A percentile compares a stretch with the other conserved stretches of the same genome.
Conservation (phyloP, 768 basidiomycete species). For the Pleurotus salmoneostramineus region DNA sequence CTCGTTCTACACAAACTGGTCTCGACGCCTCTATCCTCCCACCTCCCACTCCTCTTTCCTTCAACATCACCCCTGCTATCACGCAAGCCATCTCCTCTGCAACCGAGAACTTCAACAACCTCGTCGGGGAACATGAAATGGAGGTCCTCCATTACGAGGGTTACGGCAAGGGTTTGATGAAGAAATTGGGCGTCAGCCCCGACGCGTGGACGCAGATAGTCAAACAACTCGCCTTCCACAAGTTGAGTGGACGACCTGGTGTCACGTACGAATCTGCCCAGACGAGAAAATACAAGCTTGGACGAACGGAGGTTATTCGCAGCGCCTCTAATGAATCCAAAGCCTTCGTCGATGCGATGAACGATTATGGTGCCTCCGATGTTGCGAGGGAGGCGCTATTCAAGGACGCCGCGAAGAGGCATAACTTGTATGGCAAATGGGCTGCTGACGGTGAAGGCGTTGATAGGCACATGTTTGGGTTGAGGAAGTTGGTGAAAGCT, state of each 20-base stretch:
- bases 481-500: constrained; percentile 70
- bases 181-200: constrained; percentile 77
- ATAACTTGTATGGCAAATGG: constrained; percentile 85
- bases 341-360: constrained; percentile 89
- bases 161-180: constrained; percentile 87
- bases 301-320: constrained; percentile 94
- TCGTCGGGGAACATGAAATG: constrained; percentile 78
- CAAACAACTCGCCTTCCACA: constrained; percentile 94
- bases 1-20: constrained; percentile 24
- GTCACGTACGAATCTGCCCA: constrained; percentile 93
- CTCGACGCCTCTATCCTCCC: constrained; percentile 37
- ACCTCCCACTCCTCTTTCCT: constrained; percentile 62
- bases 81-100: constrained; percentile 28
- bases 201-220: constrained; percentile 96
- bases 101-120: constrained; percentile 65
- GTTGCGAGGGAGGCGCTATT: constrained; percentile 55
- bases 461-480: constrained; percentile 91
- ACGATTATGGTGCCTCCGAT: constrained; percentile 43
- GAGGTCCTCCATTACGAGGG: constrained; percentile 80
- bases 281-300: constrained; percentile 87
- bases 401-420: constrained; percentile 71
- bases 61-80: constrained; percentile 51
- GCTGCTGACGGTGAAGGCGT: constrained; percentile 94
- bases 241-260: constrained; percentile 70
- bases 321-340: constrained; percentile 79